Evolutionary conservation across 352 stramenopile genomes (phyloP), one percentile per base, ranked within the genome.

Genomic region (Peronosclerospora sorghi): DNA sequence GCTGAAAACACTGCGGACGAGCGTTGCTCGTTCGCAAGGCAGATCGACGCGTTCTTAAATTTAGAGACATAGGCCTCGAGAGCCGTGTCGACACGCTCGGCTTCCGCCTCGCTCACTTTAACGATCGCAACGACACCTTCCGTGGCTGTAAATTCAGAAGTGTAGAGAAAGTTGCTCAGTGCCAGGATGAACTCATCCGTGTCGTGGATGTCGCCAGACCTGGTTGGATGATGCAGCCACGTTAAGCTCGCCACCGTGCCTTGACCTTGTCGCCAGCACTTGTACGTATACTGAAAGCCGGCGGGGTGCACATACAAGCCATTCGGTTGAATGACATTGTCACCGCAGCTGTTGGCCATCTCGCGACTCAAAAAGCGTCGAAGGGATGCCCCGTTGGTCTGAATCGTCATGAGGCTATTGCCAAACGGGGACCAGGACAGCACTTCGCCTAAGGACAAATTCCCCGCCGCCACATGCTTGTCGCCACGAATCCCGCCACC

Each of bases 261-360:
- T 1, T 29, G 45, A 10, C 43, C 46, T 23, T 43, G 14, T 10
- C 49, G 60, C 19, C 59, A 77, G 65, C 75, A 87, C 44, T 55
- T 68, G 56, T 77, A 87, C 10, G 55, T 59, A 45, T 77, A 87
- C 62, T 82, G 82, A 50, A 87, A 65, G 41, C 72, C 72, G 2
- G 64, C 63, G 15, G 68, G 53, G 45, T 87, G 72, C 18, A 79
- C 55, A 58, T 82, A 85, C 36, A 77, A 68, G 23, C 74, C 74
- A 50, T 87, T 85, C 28, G 65, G 46, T 14, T 67, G 43, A 15
- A 84, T 53, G 8, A 69, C 35, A 19, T 59, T 58, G 32, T 36
- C 56, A 12, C 68, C 75, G 35, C 75, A 85, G 42, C 47, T 76
- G 2, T 29, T 57, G 19, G 40, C 32, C 65, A 82, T 76, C 44